A percentile compares a stretch with the other conserved stretches of the same genome.
Conservation (phyloP, 1,284 basidiomycete species). For the Ganoderma sp. region DNA sequence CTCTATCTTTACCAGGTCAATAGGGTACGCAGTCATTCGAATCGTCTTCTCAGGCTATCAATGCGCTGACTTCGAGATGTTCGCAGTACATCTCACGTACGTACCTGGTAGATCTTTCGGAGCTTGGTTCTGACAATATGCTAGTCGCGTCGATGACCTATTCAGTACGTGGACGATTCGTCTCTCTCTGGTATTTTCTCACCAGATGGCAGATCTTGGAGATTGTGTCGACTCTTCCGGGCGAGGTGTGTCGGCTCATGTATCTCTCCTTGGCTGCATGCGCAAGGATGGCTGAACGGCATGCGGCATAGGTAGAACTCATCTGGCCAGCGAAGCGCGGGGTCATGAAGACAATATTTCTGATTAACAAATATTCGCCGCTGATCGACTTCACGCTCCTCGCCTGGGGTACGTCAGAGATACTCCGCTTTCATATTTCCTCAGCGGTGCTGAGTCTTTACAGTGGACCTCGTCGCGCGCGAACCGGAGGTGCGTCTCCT, state of each 20-base stretch:
- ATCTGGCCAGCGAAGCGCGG: not conserved
- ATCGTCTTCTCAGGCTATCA: not conserved
- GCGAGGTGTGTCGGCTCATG: not conserved
- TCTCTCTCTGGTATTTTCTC: not conserved
- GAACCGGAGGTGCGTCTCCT: not conserved
- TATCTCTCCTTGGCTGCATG: no score
- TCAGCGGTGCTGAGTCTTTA: not conserved
- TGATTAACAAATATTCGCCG: constrained; percentile 1
- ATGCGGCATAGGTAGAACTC: not conserved
- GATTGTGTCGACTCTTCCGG: not conserved
- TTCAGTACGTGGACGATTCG: not conserved
- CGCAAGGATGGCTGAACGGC: not conserved
- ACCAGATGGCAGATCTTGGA: not conserved
- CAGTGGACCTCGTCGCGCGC: not conserved
- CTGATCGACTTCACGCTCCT: not conserved
- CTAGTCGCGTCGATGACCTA: not conserved
- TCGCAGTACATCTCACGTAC: not conserved
- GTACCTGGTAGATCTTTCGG: not conserved
- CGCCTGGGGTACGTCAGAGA: not conserved
- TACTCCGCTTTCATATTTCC: not conserved
- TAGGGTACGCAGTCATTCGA: not conserved
- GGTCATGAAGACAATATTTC: not conserved
- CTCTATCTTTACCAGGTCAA: not conserved
- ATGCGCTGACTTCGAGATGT: not conserved
- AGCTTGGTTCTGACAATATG: not conserved